Evolutionary conservation across 2,329 filamentous ascomycete genomes (phyloP).

Genomic region (Sporothrix variecibatus): DNA sequence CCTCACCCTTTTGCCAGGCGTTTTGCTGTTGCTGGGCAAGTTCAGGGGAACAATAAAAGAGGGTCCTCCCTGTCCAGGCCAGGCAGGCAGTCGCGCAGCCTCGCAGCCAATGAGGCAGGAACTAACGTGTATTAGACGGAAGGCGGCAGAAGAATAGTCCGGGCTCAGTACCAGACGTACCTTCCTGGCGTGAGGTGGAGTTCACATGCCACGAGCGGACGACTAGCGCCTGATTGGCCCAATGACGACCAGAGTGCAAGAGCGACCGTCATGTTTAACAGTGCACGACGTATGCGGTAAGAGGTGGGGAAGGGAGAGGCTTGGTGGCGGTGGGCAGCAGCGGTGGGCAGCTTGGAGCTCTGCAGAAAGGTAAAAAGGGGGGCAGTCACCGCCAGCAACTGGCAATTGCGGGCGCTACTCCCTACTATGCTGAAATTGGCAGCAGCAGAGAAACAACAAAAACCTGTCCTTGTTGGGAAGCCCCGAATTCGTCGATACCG

Average conservation of each 20-base stretch:
- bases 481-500: background rate
- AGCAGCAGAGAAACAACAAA: background rate
- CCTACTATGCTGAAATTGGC: background rate
- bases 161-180: background rate
- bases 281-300: background rate
- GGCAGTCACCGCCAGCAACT: background rate
- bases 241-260: background rate
- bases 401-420: background rate
- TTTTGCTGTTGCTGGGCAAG: slow-evolving; percentile 7
- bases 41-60: background rate
- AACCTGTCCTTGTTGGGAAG: slow-evolving; percentile 18
- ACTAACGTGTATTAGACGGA: slow-evolving; percentile 13
- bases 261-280: background rate
- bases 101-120: background rate
- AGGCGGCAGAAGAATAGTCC: slow-evolving; percentile 1
- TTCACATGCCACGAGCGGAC: slow-evolving; percentile 18
- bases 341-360: slow-evolving; percentile 11
- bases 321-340: slow-evolving; percentile 1
- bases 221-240: slow-evolving; percentile 21
- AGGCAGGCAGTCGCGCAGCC: background rate
- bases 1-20: background rate
- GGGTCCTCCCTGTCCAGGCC: slow-evolving; percentile 6
- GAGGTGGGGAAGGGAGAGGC: background rate
- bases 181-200: background rate
- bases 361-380: background rate